Evolutionary conservation across 2,329 filamentous ascomycete species (phyloP), one percentile per base, ranked within the genome.

Genomic region (Aspergillus ochraceoroseus): DNA sequence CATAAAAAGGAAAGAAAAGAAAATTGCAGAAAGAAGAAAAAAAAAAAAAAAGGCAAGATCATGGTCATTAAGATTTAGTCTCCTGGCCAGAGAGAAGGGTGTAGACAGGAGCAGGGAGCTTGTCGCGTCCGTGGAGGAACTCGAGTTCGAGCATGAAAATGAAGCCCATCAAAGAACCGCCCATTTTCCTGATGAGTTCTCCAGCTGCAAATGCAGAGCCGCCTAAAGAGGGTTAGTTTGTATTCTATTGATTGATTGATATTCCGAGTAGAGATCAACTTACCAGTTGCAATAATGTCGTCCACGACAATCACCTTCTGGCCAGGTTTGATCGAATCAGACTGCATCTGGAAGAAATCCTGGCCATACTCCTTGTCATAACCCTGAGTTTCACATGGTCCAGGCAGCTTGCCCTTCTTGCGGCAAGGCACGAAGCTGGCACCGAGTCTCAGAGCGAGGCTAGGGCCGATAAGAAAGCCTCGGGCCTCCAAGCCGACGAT

Each of bases 251-350:
- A n/a, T n/a, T n/a, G n/a, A n/a, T n/a, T n/a, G n/a, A n/a, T n/a
- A n/a, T n/a, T n/a, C n/a, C n/a, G n/a, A n/a, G n/a, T n/a, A n/a
- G n/a, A n/a, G n/a, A n/a, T n/a, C n/a, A n/a, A n/a, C n/a, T n/a
- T 74, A 95, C 90, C 90, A 51, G 92, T 98, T 42, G 92, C 92
- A 71, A 98, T 96, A 61, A 98, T 94, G 65, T 98, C 92, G 67
- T 98, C 92, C 20, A 98, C 88, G 52, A 98, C 77, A 48, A 98
- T 72, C 43, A 95, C 90, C 66, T 83, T 89, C 71, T 95, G 87
- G 23, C 89, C 89, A 36, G 79, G 75, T 70, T 85, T 82, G 58
- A 98, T 82, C 30, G 83, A 83, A 66, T 85, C 88, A 53, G 77
- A 73, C 73, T 98, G 92, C 74, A 98, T 94, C 76, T 96, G 87